Base-by-base conservation (phyloP, 2,329 filamentous ascomycete genomes). In the Pseudocercospora macadamiae region DNA sequence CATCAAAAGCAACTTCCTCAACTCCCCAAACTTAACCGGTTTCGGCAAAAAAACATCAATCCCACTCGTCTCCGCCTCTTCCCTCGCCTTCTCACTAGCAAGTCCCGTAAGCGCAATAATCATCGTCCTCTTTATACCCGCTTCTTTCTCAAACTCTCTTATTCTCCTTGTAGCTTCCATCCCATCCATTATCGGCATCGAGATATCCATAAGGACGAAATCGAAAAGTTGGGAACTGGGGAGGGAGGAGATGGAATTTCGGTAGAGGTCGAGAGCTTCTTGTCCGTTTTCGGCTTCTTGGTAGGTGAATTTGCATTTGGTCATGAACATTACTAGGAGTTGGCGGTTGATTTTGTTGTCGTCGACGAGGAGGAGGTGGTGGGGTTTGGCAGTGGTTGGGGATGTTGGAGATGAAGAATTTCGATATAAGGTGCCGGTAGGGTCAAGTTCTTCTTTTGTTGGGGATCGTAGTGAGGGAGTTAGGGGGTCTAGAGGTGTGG, bases 161-260 rank as follows among this genome's bases (percentile, higher is more conserved):
- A 74, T 73, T 21, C 64, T 57, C 14, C 60, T 47, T 16, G 71
- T 71, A 2, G 70, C 64, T 21, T 66, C 65, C 51, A 69, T 66
- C 5, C 72, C 72, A 37, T 74, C 71, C 68, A 74, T 72, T 26
- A 73, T 61, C 2, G 72, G 72, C 72, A 74, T 74, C n/a, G 57
- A 62, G 16, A 74, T 70, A 39, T 74, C 81, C 79, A 83, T 83
- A 14, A 83, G 75, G 1, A 83, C 76, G 42, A 81, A 64, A 19
- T 65, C 56, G 25, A 65, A 65, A 14, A 23, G 48, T 37, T 51
- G 23, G 1, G 8, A n/a, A 39, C 39, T 34, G 7, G 28, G n/a
- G 12, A 39, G 8, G n/a, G 30, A 18, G 26, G 55, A 44, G 47
- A 48, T 34, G 14, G 47, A 37, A 12, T 51, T 19, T 5, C 37